Base-by-base conservation (phyloP, 148 eudicot genomes). In the Nyssa sinensis region DNA sequence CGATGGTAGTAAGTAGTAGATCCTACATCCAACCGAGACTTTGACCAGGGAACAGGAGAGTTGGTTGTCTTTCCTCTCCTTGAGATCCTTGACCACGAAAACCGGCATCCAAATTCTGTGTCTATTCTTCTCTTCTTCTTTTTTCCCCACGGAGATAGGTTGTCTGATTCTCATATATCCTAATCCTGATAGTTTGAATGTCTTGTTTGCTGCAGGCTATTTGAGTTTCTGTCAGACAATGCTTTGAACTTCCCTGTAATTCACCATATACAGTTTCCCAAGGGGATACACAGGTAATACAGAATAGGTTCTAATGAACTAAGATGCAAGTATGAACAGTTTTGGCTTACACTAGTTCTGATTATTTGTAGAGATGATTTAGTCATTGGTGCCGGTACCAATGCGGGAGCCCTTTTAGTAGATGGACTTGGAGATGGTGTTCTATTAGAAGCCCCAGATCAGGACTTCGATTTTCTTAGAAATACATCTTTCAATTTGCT, bases 371-470 rank as follows among this genome's bases (percentile, higher is more conserved):
- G 99, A 88, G 99, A 95, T 59, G 99, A 92, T 75, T 82, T 95
- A 70, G 99, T 95, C 58, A 95, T 95, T 69, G 85, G 85, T 68
- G 93, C 99, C 69, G 97, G 99, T 70, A 83, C 91, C 74, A 92
- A 93, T 83, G 96, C 91, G 4, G 99, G 99, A 75, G 89, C 91
- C 63, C 97, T 95, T 83, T 86, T 95, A 74, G 99, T 95, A 49
- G 99, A 95, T 76, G 99, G 99, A 49, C 89, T 95, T 17, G 99
- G 99, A 71, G 99, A 95, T 69, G 99, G 99, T 70, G 68, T 95
- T 64, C 83, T 95, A 69, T 73, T 95, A 80, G 99, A 95, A 81
- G 91, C 99, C 64, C 86, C 87, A 27, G 94, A 81, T 49, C 94
- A 92, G 69, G 97, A 95, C 78, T 81, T 95, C 44, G 99, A 95